phyloP scores from a whole-genome alignment of 2,329 filamentous ascomycete genomes.

The Talaromyces marneffei region DNA sequence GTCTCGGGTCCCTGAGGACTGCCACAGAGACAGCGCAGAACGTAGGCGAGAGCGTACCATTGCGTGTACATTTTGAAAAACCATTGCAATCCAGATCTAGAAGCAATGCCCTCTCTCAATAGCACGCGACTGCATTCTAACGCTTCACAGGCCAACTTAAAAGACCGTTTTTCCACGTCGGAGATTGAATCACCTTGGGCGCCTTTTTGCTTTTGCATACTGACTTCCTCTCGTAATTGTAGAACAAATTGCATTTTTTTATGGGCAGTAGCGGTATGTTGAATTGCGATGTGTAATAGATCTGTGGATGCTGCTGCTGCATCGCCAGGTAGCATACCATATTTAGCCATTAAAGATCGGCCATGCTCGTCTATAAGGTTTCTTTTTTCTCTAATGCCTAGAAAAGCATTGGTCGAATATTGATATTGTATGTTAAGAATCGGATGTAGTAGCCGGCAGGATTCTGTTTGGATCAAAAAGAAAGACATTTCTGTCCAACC shows the following conservation, averaged over 20 bases:
- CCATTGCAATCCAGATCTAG: slow-evolving; percentile 16
- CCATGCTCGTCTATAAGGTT: slow-evolving; percentile 8
- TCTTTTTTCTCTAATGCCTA: slow-evolving; percentile 10
- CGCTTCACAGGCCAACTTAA: slow-evolving; percentile 17
- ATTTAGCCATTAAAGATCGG: slow-evolving; percentile 13
- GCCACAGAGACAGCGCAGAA: slow-evolving; percentile 18
- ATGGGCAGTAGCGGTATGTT: slow-evolving; percentile 15
- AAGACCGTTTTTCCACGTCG: slow-evolving; percentile 15
- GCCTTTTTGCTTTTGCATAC: slow-evolving; percentile 12
- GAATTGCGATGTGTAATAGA: slow-evolving; percentile 14
- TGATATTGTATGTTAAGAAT: slow-evolving; percentile 14
- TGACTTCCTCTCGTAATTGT: slow-evolving; percentile 16
- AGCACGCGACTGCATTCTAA: slow-evolving; percentile 14
- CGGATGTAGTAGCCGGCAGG: slow-evolving; percentile 17
- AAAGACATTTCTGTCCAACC: slow-evolving; percentile 19
- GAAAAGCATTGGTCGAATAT: slow-evolving; percentile 10
- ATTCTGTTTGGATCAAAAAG: slow-evolving; percentile 20
- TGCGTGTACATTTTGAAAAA: slow-evolving; percentile 19
- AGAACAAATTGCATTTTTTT: slow-evolving; percentile 18
- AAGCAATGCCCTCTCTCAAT: slow-evolving; percentile 12
- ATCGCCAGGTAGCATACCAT: slow-evolving; percentile 2
- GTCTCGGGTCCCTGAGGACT: slow-evolving; percentile 12
- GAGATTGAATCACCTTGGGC: neutral
- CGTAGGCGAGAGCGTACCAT: slow-evolving; percentile 21
- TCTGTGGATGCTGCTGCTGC: neutral